Base-by-base conservation (phyloP, 2,329 filamentous ascomycete genomes). In the Beauveria rudraprayagi region DNA sequence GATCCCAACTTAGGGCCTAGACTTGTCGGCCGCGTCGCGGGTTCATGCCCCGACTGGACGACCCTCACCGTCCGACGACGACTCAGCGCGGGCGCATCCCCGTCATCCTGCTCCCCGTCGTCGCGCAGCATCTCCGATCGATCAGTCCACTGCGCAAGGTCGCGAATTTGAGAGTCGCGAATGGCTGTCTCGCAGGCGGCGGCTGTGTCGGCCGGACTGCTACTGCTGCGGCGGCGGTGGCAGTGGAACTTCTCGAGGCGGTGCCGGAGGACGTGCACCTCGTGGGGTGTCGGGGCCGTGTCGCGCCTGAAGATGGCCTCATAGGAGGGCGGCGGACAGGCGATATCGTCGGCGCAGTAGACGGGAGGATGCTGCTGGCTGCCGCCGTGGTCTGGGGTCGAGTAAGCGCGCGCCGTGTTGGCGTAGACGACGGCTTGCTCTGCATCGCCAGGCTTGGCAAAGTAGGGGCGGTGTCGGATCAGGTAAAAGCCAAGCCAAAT, bases 281-380 rank as follows among this genome's bases (percentile, higher is more conserved):
- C 60, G 22, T 24, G 40, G 10, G 16, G 19, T n/a, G 28, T 43
- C 44, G 26, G 50, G 26, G 2, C 16, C 11, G 3, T 26, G 44
- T 16, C 26, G 40, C 44, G 48, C 40, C 19, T 24, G 4, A 48
- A n/a, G 54, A 48, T 41, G 16, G 56, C 46, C 46, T 63, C 48
- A 55, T 66, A 66, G 14, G 47, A 34, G 1, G 65, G 65, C 10
- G 65, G 65, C 22, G 65, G 64, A 5, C 46, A 34, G 6, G 41
- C n/a, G 1, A 63, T 24, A 53, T 65, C 63, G 16, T 53, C 61
- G 43, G 61, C 51, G 43, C 60, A 62, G 41, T 61, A 63, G 2
- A 62, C 58, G 9, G 60, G 64, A 11, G 64, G 60, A 40, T 63
- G 56, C 14, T 52, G 44, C 17, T 19, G 40, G 16, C 19, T n/a